Conservation (phyloP, 495 filamentous ascomycete genomes). For the Penicillium herquei region DNA sequence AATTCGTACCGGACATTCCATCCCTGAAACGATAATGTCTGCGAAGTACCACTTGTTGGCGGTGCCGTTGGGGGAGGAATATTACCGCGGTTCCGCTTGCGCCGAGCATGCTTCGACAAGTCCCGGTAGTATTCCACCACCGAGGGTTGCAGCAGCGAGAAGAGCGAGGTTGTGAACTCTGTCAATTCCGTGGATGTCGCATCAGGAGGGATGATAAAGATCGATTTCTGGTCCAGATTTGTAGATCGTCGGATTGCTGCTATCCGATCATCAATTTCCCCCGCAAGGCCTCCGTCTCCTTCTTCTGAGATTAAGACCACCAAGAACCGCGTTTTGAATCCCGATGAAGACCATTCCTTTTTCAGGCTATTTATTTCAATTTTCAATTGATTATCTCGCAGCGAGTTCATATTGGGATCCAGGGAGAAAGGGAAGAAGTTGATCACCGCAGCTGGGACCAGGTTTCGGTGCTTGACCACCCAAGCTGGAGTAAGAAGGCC, state of each 20-base stretch:
- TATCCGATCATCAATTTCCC: constrained; percentile 73
- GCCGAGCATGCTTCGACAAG: constrained; percentile 79
- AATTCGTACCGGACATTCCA: constrained; percentile 94
- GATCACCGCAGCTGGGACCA: constrained; percentile 76
- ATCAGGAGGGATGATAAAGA: constrained; percentile 73
- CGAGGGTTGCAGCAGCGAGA: constrained; percentile 58
- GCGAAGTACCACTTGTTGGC: constrained; percentile 76
- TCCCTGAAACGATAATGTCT: constrained; percentile 75
- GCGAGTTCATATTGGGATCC: constrained; percentile 65
- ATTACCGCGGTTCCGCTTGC: constrained; percentile 73
- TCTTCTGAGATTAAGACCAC: constrained; percentile 74
- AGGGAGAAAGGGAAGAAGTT: constrained; percentile 70
- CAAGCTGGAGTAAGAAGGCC: constrained; percentile 78
- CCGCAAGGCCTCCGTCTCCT: constrained; percentile 53
- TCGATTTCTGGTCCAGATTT: constrained; percentile 71
- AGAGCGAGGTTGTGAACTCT: constrained; percentile 62
- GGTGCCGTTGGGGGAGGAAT: constrained; percentile 82
- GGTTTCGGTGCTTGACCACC: constrained; percentile 79
- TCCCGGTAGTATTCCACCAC: constrained; percentile 86
- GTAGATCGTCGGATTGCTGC: constrained; percentile 72
- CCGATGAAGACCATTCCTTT: constrained; percentile 60
- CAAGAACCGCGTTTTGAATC: constrained; percentile 70
- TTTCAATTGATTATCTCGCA: constrained; percentile 84
- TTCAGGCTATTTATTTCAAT: constrained; percentile 78
- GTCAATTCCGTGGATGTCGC: constrained; percentile 57